Percentiles rank a stretch among this genome's conserved stretches.
Conservation (phyloP, 2,329 filamentous ascomycete genomes). For the Colletotrichum sp. region DNA sequence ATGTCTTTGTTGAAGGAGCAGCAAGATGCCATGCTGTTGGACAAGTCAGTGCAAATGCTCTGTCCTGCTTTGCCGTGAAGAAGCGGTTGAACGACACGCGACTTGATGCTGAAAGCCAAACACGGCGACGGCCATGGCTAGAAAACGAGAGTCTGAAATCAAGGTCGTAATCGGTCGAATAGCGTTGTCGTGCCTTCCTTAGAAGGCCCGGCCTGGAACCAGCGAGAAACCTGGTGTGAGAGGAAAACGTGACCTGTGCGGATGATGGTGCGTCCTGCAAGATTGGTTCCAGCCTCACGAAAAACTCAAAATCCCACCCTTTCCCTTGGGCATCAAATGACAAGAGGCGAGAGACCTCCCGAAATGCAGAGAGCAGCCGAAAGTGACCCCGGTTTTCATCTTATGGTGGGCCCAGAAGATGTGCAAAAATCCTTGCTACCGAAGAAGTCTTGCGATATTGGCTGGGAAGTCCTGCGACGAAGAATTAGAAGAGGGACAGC, state of each 20-base stretch:
- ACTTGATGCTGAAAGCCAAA: background rate
- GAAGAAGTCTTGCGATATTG: conserved; percentile 5
- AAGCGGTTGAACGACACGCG: background rate
- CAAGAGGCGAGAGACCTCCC: background rate
- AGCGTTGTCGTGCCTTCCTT: background rate
- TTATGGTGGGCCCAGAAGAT: background rate
- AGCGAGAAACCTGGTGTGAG: background rate
- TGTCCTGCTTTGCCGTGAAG: background rate
- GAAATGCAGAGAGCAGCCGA: conserved; percentile 14
- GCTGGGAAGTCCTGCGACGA: background rate
- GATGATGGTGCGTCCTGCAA: background rate
- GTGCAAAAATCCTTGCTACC: conserved; percentile 1
- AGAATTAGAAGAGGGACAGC: background rate
- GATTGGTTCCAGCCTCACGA: conserved; percentile 20
- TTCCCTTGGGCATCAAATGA: conserved; percentile 13
- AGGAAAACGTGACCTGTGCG: background rate
- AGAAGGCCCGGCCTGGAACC: background rate
- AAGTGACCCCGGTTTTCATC: conserved; percentile 5
- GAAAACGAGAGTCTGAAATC: background rate
- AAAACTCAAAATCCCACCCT: conserved; percentile 20
- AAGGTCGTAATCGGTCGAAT: conserved; percentile 11
- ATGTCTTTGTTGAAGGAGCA: background rate
- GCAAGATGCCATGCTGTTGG: background rate
- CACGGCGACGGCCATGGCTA: background rate
- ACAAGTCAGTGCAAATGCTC: background rate